Percentiles rank a stretch among this genome's conserved stretches.
Conservation (phyloP, 805 yeast genomes). For the Naumovozyma castellii region DNA sequence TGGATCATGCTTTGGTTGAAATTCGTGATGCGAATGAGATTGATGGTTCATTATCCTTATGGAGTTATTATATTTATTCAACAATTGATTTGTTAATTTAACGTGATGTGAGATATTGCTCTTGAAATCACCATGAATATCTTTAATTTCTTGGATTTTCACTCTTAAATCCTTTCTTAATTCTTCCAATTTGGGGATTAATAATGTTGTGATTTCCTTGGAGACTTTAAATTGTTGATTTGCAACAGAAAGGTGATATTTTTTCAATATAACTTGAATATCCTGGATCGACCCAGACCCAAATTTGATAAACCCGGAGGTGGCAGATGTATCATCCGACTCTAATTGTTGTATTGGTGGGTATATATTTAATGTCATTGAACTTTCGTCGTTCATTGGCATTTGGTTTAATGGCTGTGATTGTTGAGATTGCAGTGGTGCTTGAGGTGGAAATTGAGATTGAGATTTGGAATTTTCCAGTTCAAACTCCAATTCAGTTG, state of each 20-base stretch:
- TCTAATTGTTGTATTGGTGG: conserved; percentile 5
- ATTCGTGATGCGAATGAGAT: conserved; percentile 13
- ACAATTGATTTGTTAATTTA: conserved; percentile 49
- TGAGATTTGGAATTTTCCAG: no score
- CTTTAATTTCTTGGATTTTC: conserved; percentile 74
- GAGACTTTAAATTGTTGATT: conserved; percentile 44
- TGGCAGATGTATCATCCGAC: conserved; percentile 13
- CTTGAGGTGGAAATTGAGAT: not conserved
- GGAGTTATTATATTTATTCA: conserved; percentile 39
- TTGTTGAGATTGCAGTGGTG: no score
- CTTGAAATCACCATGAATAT: conserved; percentile 53
- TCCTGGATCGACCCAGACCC: conserved; percentile 76
- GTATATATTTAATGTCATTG: not conserved
- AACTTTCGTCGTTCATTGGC: not conserved
- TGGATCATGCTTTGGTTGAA: conserved; percentile 47
- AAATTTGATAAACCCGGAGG: conserved; percentile 52
- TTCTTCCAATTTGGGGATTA: conserved; percentile 50
- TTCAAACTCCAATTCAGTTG: conserved; percentile 1
- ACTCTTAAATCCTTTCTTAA: conserved; percentile 59
- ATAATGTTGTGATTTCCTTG: conserved; percentile 44
- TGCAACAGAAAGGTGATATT: conserved; percentile 53
- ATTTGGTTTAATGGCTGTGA: not conserved
- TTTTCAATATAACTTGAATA: conserved; percentile 56
- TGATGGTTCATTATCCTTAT: conserved; percentile 32
- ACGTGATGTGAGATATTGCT: conserved; percentile 51